phyloP scores from a whole-genome alignment of 1,139 yeast species.

The Entelexis sorbosivorans region DNA sequence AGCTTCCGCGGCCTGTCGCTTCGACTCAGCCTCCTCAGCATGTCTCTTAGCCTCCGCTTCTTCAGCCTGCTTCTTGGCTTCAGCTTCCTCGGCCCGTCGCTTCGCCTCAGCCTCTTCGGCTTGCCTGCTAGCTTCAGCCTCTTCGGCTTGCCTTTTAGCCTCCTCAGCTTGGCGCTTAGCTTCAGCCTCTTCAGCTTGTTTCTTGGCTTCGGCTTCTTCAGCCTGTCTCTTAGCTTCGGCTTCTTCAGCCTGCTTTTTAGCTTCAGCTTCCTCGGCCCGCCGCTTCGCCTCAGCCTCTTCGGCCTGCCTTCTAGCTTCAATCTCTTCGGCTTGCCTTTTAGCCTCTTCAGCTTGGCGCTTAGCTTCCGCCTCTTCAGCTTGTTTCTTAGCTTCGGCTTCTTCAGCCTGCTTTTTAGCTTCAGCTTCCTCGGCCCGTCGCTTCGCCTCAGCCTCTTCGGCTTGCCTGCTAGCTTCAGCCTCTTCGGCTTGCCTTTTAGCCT shows the following conservation, averaged over 20 bases:
- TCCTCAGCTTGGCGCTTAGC: background rate
- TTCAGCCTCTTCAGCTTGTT: slow-evolving; percentile 1
- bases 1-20: background rate
- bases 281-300: background rate
- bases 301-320: background rate
- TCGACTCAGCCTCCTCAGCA: background rate
- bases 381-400: background rate
- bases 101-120: background rate
- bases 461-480: background rate
- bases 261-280: background rate
- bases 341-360: background rate
- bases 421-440: background rate
- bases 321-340: background rate
- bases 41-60: background rate
- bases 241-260: background rate
- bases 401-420: background rate
- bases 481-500: background rate
- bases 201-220: background rate
- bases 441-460: slow-evolving; percentile 3
- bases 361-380: background rate
- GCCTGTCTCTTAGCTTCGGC: slow-evolving; percentile 1
- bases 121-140: background rate
- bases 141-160: background rate
- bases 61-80: background rate
- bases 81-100: background rate